Conservation (phyloP, 345 rosid genomes). For the Gynandropsis gynandra region DNA sequence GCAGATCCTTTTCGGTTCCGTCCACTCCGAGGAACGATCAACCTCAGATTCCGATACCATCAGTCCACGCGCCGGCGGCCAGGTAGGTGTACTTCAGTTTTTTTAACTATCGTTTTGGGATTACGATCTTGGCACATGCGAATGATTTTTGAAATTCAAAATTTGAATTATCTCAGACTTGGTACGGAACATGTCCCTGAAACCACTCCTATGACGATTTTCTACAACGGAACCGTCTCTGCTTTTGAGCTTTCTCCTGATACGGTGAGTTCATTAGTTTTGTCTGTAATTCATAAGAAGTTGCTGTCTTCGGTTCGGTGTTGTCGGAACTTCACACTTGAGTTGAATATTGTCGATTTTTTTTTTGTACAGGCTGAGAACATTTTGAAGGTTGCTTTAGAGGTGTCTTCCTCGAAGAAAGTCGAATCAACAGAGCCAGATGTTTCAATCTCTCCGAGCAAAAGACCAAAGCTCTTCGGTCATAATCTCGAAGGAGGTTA, state of each 20-base stretch:
- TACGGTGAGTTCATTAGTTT: slow-evolving; percentile 32
- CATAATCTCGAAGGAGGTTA: slow-evolving; percentile 51
- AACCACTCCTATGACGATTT: slow-evolving; percentile 76
- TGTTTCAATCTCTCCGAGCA: slow-evolving; percentile 15
- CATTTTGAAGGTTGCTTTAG: slow-evolving; percentile 52
- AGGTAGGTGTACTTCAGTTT: slow-evolving; percentile 23
- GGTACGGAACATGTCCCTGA: slow-evolving; percentile 26
- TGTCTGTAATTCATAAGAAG: too few species aligned
- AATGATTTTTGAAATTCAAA: neutral
- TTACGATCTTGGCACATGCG: neutral
- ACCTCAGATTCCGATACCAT: slow-evolving; percentile 26
- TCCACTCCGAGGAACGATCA: slow-evolving; percentile 40
- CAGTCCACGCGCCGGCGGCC: slow-evolving; percentile 30
- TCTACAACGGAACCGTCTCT: slow-evolving; percentile 73
- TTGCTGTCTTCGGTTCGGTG: too few species aligned
- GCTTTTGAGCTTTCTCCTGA: slow-evolving; percentile 53
- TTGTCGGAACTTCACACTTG: neutral
- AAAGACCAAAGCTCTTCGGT: slow-evolving; percentile 40
- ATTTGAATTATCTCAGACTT: slow-evolving; percentile 12
- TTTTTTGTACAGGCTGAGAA: slow-evolving; percentile 34
- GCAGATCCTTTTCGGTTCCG: slow-evolving; percentile 35
- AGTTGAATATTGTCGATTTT: neutral
- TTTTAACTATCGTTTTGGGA: neutral
- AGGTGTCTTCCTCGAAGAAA: slow-evolving; percentile 28
- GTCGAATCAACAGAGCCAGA: slow-evolving; percentile 25